These are phyloP conservation scores for Saccharomyces jurei DNA, from an alignment of 805 yeast species.

Conservation along the genomic window DNA sequence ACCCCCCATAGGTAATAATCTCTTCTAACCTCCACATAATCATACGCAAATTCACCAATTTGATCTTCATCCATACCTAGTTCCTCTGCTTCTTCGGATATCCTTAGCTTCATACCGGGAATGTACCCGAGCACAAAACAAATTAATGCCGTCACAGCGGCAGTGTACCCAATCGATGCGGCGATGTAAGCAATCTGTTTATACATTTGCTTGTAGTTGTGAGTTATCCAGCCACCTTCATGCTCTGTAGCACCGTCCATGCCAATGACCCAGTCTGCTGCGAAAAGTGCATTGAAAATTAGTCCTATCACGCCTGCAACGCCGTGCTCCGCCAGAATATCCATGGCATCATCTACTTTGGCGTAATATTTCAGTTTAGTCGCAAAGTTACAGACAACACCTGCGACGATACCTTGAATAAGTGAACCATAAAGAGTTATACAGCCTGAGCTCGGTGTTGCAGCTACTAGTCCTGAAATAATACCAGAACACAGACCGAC, in stretches of 20 bases:
- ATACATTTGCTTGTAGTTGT: constrained; percentile 82
- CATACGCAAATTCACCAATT: constrained; percentile 93
- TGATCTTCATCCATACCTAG: constrained; percentile 89
- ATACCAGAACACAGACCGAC: constrained; percentile 90
- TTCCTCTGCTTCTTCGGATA: constrained; percentile 73
- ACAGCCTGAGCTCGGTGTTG: constrained; percentile 88
- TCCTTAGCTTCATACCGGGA: constrained; percentile 74
- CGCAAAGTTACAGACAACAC: constrained; percentile 75
- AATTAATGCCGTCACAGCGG: constrained; percentile 64
- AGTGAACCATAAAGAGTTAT: constrained; percentile 88
- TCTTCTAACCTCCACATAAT: constrained; percentile 91
- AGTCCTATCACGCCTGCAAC: constrained; percentile 87
- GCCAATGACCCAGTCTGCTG: constrained; percentile 80
- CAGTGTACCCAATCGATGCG: constrained; percentile 65
- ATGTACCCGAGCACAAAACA: constrained; percentile 63
- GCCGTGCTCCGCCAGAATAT: constrained; percentile 94
- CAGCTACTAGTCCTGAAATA: constrained; percentile 92
- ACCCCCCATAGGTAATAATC: constrained; percentile 51
- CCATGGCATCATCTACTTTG: constrained; percentile 80
- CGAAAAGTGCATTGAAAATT: constrained; percentile 76
- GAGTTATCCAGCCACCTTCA: constrained; percentile 83
- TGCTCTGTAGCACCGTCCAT: constrained; percentile 78
- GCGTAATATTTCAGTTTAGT: constrained; percentile 74
- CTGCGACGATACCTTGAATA: constrained; percentile 67
- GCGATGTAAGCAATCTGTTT: constrained; percentile 73